A percentile compares a stretch with the other conserved stretches of the same genome.
phyloP scores from a whole-genome alignment of 441 rosid genomes.

The Viola pubescens region DNA sequence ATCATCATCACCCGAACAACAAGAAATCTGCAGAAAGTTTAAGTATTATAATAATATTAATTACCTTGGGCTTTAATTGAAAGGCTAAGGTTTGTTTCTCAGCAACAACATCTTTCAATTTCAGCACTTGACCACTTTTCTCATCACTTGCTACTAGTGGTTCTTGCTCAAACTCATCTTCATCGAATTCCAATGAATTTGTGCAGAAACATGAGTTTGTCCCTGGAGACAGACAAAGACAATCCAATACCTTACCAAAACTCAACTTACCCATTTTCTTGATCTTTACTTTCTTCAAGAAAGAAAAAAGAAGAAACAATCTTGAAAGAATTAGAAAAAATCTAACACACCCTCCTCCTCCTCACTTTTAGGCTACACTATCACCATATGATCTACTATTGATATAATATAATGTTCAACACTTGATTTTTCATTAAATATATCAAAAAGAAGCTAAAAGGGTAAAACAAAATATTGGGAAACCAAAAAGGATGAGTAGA shows the following conservation, averaged over 20 bases:
- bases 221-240: conserved; percentile 42
- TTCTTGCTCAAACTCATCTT: conserved; percentile 40
- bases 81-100: conserved; percentile 66
- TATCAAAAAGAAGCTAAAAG: background rate
- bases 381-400: conserved; percentile 3
- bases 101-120: conserved; percentile 53
- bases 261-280: conserved; percentile 54
- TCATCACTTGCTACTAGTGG: conserved; percentile 31
- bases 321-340: too few relatives aligned
- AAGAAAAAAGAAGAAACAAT: background rate
- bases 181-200: conserved; percentile 33
- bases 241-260: conserved; percentile 58
- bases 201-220: conserved; percentile 65
- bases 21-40: background rate
- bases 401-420: background rate
- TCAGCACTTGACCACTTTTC: conserved; percentile 17
- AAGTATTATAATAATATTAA: too few relatives aligned
- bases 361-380: conserved; percentile 6
- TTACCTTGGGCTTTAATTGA: conserved; percentile 82
- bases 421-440: background rate
- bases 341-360: conserved; percentile 5
- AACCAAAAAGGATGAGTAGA: conserved; percentile 7
- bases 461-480: conserved; percentile 15
- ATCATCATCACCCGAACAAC: background rate
- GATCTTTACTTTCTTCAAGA: background rate